Evolutionary conservation across 2,329 filamentous ascomycete species (phyloP).

Genomic region (Mycosphaerella arachidis): DNA sequence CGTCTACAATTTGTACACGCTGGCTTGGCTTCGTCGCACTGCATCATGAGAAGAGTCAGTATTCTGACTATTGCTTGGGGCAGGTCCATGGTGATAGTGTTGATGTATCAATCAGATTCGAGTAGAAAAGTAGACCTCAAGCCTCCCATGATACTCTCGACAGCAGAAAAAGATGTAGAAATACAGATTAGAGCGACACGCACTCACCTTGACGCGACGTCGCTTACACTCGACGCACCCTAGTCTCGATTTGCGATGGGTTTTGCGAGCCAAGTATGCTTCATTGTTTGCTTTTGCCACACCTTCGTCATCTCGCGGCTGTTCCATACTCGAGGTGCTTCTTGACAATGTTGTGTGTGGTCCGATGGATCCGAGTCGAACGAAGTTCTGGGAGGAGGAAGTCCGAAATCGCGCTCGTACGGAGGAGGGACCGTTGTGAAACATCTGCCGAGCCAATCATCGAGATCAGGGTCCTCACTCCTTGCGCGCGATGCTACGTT

Average conservation of each 20-base stretch:
- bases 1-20: conserved; percentile 18
- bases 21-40: conserved; percentile 23
- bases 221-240: conserved; percentile 19
- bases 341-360: too few species aligned
- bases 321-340: too few species aligned
- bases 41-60: conserved; percentile 7
- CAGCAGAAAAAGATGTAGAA: neutral
- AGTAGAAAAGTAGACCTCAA: too few species aligned
- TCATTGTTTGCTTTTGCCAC: neutral
- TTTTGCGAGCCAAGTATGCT: conserved; percentile 3
- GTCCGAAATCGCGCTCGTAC: too few species aligned
- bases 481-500: too few species aligned
- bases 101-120: neutral
- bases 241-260: conserved; percentile 15
- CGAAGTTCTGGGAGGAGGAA: too few species aligned
- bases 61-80: neutral
- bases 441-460: too few species aligned
- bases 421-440: too few species aligned
- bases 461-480: too few species aligned
- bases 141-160: too few species aligned
- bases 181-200: neutral
- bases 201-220: conserved; percentile 18
- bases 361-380: too few species aligned
- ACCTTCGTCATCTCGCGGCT: too few species aligned
- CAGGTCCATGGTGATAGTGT: neutral